These are phyloP conservation scores for Wickerhamiella sorbophila DNA, from an alignment of 805 yeast species.

Conservation along the genomic window DNA sequence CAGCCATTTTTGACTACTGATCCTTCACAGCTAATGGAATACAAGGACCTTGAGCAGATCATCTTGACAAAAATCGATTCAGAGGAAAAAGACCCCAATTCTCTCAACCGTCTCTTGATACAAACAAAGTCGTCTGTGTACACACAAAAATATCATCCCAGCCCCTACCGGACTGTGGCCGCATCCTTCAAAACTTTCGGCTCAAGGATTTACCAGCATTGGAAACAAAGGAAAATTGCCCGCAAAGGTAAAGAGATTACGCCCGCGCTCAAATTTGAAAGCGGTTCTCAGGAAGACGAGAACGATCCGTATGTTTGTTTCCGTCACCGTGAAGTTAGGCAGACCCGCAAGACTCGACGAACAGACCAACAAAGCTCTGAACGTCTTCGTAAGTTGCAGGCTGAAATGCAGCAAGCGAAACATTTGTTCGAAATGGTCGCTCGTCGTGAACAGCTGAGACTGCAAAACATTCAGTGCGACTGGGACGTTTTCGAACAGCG, in stretches of 20 bases:
- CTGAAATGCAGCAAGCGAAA: slow-evolving; percentile 64
- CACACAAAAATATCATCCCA: slow-evolving; percentile 12
- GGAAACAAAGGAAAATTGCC: slow-evolving; percentile 59
- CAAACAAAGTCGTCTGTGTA: slow-evolving; percentile 16
- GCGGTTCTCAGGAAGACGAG: slow-evolving; percentile 65
- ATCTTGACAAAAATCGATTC: slow-evolving; percentile 26
- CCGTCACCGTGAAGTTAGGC: slow-evolving; percentile 88
- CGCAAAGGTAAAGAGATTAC: slow-evolving; percentile 56
- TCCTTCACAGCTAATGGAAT: slow-evolving; percentile 58
- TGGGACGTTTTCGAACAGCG: slow-evolving; percentile 57
- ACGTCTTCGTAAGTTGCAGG: slow-evolving; percentile 55
- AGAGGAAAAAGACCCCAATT: slow-evolving; percentile 42
- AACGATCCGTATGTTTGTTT: slow-evolving; percentile 87
- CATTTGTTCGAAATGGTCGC: slow-evolving; percentile 55
- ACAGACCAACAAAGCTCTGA: slow-evolving; percentile 86
- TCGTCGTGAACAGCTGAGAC: slow-evolving; percentile 53
- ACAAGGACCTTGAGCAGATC: slow-evolving; percentile 49
- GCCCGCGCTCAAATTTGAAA: slow-evolving; percentile 73
- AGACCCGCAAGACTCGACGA: slow-evolving; percentile 89
- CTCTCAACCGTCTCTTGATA: slow-evolving; percentile 21
- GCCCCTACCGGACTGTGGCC: slow-evolving; percentile 15
- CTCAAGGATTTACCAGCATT: slow-evolving; percentile 55
- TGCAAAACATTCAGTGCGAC: slow-evolving; percentile 49
- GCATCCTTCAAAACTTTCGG: slow-evolving; percentile 39
- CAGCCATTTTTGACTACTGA: slow-evolving; percentile 86